Evolutionary conservation across 139 green algal species (phyloP).

Genomic region (Chlamydomonas urium): DNA sequence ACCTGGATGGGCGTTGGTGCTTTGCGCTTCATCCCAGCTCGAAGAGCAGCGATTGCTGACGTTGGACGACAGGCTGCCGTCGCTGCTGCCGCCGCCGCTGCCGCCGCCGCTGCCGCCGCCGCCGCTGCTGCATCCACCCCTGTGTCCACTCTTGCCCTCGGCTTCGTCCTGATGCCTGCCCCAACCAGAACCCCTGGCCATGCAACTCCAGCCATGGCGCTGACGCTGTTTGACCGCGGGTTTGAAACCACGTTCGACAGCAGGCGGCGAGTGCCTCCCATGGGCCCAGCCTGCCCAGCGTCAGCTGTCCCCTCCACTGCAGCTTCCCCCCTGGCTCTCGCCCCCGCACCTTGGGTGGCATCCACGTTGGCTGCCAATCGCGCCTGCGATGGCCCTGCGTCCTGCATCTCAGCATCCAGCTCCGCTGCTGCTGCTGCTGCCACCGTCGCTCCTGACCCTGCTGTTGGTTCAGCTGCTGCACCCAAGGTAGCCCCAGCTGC

Average conservation of each 20-base stretch:
- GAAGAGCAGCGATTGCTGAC: not conserved
- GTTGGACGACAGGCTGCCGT: not conserved
- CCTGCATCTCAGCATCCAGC: no score
- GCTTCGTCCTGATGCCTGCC: not conserved
- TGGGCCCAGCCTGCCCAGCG: not conserved
- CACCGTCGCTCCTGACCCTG: no score
- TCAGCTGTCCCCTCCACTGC: no score
- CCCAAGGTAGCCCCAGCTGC: no score
- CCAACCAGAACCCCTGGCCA: not conserved
- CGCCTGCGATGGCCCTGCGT: no score
- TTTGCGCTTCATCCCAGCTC: conserved; percentile 10
- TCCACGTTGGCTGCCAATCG: no score
- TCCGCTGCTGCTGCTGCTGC: no score
- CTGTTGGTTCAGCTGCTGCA: no score
- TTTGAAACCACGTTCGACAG: not conserved
- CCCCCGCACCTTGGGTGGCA: no score
- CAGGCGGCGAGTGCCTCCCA: not conserved
- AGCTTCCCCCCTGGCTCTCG: no score
- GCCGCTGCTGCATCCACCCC: not conserved
- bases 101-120: not conserved
- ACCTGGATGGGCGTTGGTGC: conserved; percentile 15
- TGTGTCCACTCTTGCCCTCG: not conserved
- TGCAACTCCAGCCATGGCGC: not conserved
- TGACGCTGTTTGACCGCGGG: not conserved
- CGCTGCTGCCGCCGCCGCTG: conserved; percentile 1